Evolutionary conservation across 2,329 filamentous ascomycete species (phyloP).

Genomic region (Leptographium procerum): DNA sequence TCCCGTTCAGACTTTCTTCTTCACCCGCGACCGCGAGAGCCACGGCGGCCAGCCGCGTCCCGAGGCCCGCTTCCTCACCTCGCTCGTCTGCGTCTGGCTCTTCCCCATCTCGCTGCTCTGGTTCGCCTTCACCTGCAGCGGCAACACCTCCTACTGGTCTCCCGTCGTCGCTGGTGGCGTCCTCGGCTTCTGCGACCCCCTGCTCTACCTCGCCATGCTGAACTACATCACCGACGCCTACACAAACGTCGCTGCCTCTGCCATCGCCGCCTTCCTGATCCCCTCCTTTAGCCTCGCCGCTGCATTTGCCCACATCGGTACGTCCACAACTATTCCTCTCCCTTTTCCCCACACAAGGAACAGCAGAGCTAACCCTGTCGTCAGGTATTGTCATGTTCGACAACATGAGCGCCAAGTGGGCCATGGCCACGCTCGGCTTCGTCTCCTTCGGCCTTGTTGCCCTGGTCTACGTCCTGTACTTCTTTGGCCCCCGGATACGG

Average conservation of each 20-base stretch:
- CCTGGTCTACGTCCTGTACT: slow-evolving; percentile 7
- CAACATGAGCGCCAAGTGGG: slow-evolving; percentile 7
- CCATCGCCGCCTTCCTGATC: slow-evolving; percentile 6
- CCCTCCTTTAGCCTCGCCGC: slow-evolving; percentile 5
- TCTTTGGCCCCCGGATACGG: slow-evolving; percentile 3
- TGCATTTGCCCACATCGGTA: slow-evolving; percentile 3
- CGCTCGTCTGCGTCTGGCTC: slow-evolving; percentile 5
- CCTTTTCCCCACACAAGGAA: too few species aligned
- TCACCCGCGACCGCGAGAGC: slow-evolving; percentile 1
- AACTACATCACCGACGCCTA: slow-evolving; percentile 7
- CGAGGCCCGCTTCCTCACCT: slow-evolving; percentile 7
- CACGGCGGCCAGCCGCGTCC: slow-evolving; percentile 1
- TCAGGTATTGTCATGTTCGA: slow-evolving; percentile 7
- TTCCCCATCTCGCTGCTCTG: slow-evolving; percentile 7
- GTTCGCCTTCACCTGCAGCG: slow-evolving; percentile 8
- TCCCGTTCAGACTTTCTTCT: slow-evolving; percentile 7
- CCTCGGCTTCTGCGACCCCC: slow-evolving; percentile 6
- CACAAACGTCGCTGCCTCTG: slow-evolving; percentile 4
- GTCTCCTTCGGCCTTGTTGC: slow-evolving; percentile 6
- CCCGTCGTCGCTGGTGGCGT: slow-evolving; percentile 6
- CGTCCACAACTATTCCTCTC: background rate
- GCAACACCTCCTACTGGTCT: slow-evolving; percentile 5
- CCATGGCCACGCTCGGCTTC: slow-evolving; percentile 6
- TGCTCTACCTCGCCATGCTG: slow-evolving; percentile 7
- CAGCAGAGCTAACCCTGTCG: background rate